Conservation (phyloP, 345 rosid genomes). For the Noccaea bulbosa region DNA sequence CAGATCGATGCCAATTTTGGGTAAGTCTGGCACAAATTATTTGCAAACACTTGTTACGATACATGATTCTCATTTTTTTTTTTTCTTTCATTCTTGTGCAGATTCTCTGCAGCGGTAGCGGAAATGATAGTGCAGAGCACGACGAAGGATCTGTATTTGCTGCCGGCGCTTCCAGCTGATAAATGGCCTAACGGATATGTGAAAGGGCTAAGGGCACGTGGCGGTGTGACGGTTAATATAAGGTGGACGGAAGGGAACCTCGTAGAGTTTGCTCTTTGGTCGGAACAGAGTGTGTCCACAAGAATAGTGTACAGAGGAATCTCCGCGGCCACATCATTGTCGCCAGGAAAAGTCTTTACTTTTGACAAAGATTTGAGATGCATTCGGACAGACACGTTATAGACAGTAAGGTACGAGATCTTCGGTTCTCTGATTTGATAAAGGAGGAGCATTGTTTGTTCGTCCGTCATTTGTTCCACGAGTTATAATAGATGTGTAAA, state of each 20-base stretch:
- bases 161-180: constrained; percentile 80
- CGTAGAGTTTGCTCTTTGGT: constrained; percentile 61
- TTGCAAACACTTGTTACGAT: not conserved
- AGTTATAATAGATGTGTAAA: constrained; percentile 9
- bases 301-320: constrained; percentile 62
- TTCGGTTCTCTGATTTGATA: constrained; percentile 11
- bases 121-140: constrained; percentile 95
- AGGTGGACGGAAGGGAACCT: constrained; percentile 82
- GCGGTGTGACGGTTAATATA: constrained; percentile 68
- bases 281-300: constrained; percentile 44
- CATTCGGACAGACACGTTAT: constrained; percentile 43
- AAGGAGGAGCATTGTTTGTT: constrained; percentile 13
- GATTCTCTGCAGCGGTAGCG: constrained; percentile 74
- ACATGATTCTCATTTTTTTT: not conserved
- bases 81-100: constrained; percentile 40
- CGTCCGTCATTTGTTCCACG: constrained; percentile 1
- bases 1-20: constrained; percentile 98
- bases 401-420: constrained; percentile 6
- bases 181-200: constrained; percentile 79
- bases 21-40: constrained; percentile 50
- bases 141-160: constrained; percentile 63
- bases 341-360: constrained; percentile 53
- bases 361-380: constrained; percentile 60
- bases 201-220: constrained; percentile 81
- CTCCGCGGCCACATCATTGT: constrained; percentile 45